Evolutionary conservation across 176 grass and related monocot species (phyloP), one percentile per base, ranked within the genome.

Genomic region (Pontederia crassipes): DNA sequence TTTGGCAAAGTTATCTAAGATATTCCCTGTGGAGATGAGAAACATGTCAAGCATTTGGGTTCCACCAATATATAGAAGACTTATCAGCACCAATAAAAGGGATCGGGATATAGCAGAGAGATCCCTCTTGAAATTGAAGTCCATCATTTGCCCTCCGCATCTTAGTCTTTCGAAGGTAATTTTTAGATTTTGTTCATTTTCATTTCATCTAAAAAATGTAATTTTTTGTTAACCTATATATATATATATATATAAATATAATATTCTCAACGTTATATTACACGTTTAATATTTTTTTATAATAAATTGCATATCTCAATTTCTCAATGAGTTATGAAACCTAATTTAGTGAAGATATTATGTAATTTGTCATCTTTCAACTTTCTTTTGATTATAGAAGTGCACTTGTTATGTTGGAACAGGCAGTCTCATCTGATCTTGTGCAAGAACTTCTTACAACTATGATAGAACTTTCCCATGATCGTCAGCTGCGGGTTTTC

Each of bases 91-190:
- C 70, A 75, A 86, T 57, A 86, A 86, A 57, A 50, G 63, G 45
- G 82, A 89, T 68, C 73, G 82, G 65, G 74, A 86, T 62, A 77
- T 83, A 77, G 62, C 85, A 61, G 86, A 86, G 74, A 89, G 90
- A 71, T 95, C 77, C 67, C 86, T 95, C 55, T 29, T 76, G 65
- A 95, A 81, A 56, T 68, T 80, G 29, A 86, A 75, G 78, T 70
- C 77, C 9, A 10, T 68, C 76, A 57, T 85, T 73, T 72, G 78
- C 28, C 85, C 85, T 69, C 73, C 85, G 74, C 56, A 64, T 47
- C 54, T 50, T 14, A 46, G 72, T 79, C 90, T 95, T 77, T 86
- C 80, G 8, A 79, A 83, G 86, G 90, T 95, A 89, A 48, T 49
- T 12, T 54, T 53, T 49, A 68, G 55, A 26, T 51, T 53, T 61